A percentile compares a stretch with the other conserved stretches of the same genome.
These are phyloP conservation scores for Neobulgaria alba DNA, from an alignment of 2,329 filamentous ascomycete species.

Conservation along the genomic window DNA sequence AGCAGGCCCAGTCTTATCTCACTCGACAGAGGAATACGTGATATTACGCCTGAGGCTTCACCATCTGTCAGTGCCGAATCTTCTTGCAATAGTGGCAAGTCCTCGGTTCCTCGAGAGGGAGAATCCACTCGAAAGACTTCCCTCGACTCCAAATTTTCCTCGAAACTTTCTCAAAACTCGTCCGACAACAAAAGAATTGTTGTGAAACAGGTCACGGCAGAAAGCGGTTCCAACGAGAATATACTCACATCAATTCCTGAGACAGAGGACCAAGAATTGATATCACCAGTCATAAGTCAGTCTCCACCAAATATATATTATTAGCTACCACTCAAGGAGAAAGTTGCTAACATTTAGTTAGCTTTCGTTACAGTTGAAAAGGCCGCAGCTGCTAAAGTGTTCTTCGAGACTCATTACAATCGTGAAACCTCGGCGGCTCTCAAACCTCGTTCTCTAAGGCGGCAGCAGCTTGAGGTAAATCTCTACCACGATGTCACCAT, in stretches of 20 bases:
- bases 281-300: slow-evolving; percentile 5
- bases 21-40: slow-evolving; percentile 26
- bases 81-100: slow-evolving; percentile 23
- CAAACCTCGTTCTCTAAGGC: slow-evolving; percentile 52
- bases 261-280: slow-evolving; percentile 12
- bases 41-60: slow-evolving; percentile 18
- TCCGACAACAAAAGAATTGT: slow-evolving; percentile 23
- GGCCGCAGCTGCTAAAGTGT: slow-evolving; percentile 73
- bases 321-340: neutral
- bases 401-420: slow-evolving; percentile 77
- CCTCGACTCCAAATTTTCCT: slow-evolving; percentile 34
- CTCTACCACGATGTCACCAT: slow-evolving; percentile 41
- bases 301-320: slow-evolving; percentile 23
- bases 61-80: slow-evolving; percentile 22
- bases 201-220: slow-evolving; percentile 12
- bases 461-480: slow-evolving; percentile 52
- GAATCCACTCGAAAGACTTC: slow-evolving; percentile 29
- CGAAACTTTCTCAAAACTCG: slow-evolving; percentile 18
- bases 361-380: slow-evolving; percentile 59
- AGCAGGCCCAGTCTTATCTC: slow-evolving; percentile 31
- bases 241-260: slow-evolving; percentile 25
- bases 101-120: slow-evolving; percentile 20
- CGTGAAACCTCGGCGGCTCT: slow-evolving; percentile 47
- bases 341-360: slow-evolving; percentile 4
- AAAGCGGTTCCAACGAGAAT: slow-evolving; percentile 18